phyloP scores from a whole-genome alignment of 805 yeast species.

The Candida piceae region DNA sequence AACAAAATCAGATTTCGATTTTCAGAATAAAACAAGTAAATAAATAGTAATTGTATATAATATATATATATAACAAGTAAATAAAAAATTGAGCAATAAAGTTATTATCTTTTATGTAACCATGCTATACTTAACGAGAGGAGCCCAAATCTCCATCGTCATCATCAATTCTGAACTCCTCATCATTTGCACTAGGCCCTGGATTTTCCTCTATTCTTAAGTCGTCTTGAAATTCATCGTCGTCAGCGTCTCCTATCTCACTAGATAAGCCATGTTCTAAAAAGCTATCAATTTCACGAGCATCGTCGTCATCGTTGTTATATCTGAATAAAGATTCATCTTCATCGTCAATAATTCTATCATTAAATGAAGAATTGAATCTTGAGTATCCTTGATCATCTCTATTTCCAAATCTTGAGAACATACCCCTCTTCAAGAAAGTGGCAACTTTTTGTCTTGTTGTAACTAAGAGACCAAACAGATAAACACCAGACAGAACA shows the following conservation, averaged over 20 bases:
- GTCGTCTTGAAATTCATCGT: conserved; percentile 23
- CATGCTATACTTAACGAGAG: conserved; percentile 1
- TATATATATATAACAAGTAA: neutral
- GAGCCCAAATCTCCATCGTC: conserved; percentile 6
- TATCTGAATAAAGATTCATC: conserved; percentile 31
- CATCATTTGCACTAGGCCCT: neutral
- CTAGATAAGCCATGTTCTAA: conserved; percentile 26
- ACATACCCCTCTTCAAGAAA: conserved; percentile 22
- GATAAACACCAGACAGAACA: conserved; percentile 51
- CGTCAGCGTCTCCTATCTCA: conserved; percentile 33
- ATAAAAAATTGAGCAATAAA: no score
- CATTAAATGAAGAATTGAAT: conserved; percentile 25
- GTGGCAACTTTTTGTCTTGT: conserved; percentile 11
- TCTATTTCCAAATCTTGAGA: conserved; percentile 19
- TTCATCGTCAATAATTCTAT: conserved; percentile 28
- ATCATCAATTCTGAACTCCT: conserved; percentile 6
- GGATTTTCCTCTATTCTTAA: conserved; percentile 7
- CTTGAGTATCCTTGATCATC: conserved; percentile 14
- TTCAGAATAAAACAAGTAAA: no score
- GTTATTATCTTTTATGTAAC: no score
- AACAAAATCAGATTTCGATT: no score
- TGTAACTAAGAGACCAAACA: conserved; percentile 15
- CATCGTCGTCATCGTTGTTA: conserved; percentile 40
- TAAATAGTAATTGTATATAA: neutral
- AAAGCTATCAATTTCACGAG: conserved; percentile 41